Conservation (phyloP, 2,329 filamentous ascomycete species). For the Microdochium paspali region DNA sequence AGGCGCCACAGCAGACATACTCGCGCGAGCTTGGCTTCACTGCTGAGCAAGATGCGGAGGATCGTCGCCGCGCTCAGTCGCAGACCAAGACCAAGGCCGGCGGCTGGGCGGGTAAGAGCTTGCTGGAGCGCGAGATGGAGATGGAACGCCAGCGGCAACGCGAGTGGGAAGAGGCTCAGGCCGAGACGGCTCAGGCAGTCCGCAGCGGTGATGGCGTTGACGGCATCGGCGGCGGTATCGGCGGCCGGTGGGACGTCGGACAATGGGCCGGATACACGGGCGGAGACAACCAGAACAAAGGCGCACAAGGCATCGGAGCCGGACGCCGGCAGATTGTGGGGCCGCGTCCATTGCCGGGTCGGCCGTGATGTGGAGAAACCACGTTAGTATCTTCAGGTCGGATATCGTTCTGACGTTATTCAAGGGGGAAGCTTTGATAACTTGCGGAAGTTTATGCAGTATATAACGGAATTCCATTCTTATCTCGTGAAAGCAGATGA, state of each 20-base stretch:
- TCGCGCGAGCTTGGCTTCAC: slow-evolving; percentile 44
- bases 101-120: slow-evolving; percentile 57
- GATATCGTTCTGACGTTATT: too few species aligned
- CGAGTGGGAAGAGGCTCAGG: slow-evolving; percentile 72
- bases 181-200: slow-evolving; percentile 47
- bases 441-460: too few species aligned
- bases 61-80: slow-evolving; percentile 46
- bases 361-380: slow-evolving; percentile 8
- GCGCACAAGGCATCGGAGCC: slow-evolving; percentile 55
- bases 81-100: slow-evolving; percentile 53
- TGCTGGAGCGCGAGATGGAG: slow-evolving; percentile 75
- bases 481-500: too few species aligned
- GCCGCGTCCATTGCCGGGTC: slow-evolving; percentile 54
- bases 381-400: too few species aligned
- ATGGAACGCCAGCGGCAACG: slow-evolving; percentile 65
- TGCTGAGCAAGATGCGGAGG: slow-evolving; percentile 53
- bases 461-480: too few species aligned
- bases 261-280: slow-evolving; percentile 69
- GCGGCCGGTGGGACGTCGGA: slow-evolving; percentile 64
- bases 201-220: slow-evolving; percentile 44
- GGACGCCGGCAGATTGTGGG: slow-evolving; percentile 72
- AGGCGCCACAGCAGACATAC: slow-evolving; percentile 37
- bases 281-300: slow-evolving; percentile 65
- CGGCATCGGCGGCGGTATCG: slow-evolving; percentile 57
- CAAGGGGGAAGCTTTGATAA: too few species aligned